Evolutionary conservation across 2,329 filamentous ascomycete species (phyloP).

Genomic region (Colletotrichum siamense): DNA sequence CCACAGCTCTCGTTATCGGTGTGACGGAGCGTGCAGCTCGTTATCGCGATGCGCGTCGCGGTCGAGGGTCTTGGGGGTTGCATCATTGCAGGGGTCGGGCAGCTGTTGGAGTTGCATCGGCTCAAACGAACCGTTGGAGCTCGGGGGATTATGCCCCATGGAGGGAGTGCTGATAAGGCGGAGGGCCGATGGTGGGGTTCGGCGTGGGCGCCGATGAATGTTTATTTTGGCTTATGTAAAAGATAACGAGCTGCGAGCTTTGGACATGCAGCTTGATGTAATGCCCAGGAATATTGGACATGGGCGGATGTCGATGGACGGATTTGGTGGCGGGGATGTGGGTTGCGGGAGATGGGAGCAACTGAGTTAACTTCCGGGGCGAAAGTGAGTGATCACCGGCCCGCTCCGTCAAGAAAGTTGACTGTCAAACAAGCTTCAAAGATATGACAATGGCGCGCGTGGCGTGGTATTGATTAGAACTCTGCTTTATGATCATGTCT

Average conservation of each 20-base stretch:
- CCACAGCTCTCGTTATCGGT: not conserved
- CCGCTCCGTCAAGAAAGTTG: not conserved
- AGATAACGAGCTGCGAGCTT: not conserved
- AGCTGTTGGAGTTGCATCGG: not conserved
- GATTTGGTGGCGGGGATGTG: not conserved
- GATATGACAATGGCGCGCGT: not conserved
- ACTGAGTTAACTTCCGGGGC: not conserved
- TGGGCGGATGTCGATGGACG: not conserved
- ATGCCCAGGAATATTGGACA: not conserved
- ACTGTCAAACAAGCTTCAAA: not conserved
- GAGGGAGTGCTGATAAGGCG: slow-evolving; percentile 10
- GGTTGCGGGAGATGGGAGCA: not conserved
- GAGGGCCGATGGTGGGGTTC: not conserved
- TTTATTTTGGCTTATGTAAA: not conserved
- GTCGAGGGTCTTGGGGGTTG: not conserved
- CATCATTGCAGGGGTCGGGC: not conserved
- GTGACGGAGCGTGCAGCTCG: not conserved
- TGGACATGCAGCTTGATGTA: not conserved
- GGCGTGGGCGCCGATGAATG: not conserved
- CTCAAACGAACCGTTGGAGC: slow-evolving; percentile 19
- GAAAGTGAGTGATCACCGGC: not conserved
- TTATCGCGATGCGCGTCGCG: not conserved
- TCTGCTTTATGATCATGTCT: not conserved
- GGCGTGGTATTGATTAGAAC: not conserved
- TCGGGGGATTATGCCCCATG: not conserved